Percentiles rank a stretch among this genome's conserved stretches.
Evolutionary conservation across 169 alveolate genomes (phyloP).

Genomic region (Plasmodium falciparum): DNA sequence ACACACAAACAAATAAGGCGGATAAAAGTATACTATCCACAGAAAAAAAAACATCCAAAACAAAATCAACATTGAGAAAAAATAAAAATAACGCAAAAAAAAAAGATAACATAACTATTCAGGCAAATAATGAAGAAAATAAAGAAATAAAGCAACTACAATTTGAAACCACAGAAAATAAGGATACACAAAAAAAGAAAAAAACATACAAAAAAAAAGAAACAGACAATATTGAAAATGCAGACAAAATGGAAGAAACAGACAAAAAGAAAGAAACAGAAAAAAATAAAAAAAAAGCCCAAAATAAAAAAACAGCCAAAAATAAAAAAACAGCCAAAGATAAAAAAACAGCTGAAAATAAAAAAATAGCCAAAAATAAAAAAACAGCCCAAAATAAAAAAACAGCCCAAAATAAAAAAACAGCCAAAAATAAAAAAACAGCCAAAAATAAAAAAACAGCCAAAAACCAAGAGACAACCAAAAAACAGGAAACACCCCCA

Average conservation of each 20-base stretch:
- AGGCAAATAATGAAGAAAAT: background rate
- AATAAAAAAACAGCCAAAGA: conserved; percentile 7
- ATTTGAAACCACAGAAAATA: background rate
- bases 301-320: conserved; percentile 14
- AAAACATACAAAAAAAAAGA: conserved; percentile 12
- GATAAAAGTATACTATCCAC: background rate
- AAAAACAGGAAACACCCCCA: conserved; percentile 11
- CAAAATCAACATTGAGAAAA: background rate
- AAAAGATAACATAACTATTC: background rate
- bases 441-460: conserved; percentile 2
- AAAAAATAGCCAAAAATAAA: background rate
- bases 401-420: background rate
- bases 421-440: background rate
- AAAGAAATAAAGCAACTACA: background rate
- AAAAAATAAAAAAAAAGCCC: background rate
- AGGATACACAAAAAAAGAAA: background rate
- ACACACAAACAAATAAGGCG: background rate
- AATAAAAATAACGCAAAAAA: background rate
- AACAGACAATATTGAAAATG: background rate
- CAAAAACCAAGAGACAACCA: conserved; percentile 8
- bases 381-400: background rate
- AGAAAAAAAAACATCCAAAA: no score
- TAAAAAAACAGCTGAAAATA: conserved; percentile 44
- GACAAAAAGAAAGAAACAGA: background rate
- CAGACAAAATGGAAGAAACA: background rate